These are phyloP conservation scores for Pelargonium fulgidum DNA, from an alignment of 441 rosid species.

Conservation along the genomic window DNA sequence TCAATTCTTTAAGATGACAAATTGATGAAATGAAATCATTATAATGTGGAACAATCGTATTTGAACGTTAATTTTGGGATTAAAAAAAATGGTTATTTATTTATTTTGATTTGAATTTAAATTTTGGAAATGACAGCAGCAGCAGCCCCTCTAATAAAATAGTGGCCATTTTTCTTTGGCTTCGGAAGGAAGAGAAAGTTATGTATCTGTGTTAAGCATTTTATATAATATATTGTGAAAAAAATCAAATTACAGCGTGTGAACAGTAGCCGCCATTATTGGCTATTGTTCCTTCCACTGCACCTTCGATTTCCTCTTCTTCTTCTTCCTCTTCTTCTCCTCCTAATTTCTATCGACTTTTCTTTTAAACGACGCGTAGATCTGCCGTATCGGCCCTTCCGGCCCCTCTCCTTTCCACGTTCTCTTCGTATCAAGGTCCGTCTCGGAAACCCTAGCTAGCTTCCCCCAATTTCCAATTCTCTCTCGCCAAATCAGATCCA, in stretches of 20 bases:
- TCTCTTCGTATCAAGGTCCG: neutral
- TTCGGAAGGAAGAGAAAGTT: too few relatives aligned
- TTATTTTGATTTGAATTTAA: too few relatives aligned
- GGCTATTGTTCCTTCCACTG: neutral
- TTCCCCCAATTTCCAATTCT: neutral
- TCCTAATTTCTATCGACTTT: neutral
- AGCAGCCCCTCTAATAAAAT: too few relatives aligned
- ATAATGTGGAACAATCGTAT: too few relatives aligned
- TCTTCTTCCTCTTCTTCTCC: neutral
- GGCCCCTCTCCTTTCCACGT: neutral
- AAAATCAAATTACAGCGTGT: neutral
- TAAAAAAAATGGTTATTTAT: too few relatives aligned
- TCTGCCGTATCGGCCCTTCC: neutral
- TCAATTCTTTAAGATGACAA: too few relatives aligned
- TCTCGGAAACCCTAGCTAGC: neutral
- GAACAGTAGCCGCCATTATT: slow-evolving; percentile 2
- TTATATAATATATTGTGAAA: neutral
- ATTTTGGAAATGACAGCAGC: too few relatives aligned
- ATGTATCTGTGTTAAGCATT: too few relatives aligned
- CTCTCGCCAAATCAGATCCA: neutral
- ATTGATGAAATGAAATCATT: too few relatives aligned
- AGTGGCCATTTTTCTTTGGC: too few relatives aligned
- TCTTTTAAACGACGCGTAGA: neutral
- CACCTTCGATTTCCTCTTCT: too few relatives aligned
- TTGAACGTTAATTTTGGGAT: too few relatives aligned